Evolutionary conservation across 1,139 yeast genomes (phyloP).

Genomic region (Debaryomycetaceae sp.): DNA sequence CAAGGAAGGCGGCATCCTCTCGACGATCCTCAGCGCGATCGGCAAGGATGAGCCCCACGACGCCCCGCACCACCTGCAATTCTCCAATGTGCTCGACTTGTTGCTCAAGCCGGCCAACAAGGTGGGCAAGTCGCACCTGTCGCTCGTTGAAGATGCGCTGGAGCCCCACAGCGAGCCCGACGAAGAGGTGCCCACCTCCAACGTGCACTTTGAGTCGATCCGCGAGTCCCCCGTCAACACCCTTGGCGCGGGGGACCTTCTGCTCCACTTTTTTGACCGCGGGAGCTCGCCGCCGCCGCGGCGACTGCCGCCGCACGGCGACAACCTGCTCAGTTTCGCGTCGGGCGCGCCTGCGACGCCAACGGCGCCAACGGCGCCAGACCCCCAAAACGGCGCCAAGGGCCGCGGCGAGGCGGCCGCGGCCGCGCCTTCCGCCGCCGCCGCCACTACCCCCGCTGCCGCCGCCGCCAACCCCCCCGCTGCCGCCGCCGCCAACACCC

Average conservation of each 20-base stretch:
- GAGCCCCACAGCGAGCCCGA: not conserved
- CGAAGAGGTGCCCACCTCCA: constrained; percentile 10
- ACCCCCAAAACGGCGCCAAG: not conserved
- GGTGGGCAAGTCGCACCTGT: constrained; percentile 10
- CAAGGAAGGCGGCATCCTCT: constrained; percentile 16
- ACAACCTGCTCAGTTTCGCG: not conserved
- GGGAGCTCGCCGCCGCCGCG: not conserved
- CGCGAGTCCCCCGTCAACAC: constrained; percentile 55
- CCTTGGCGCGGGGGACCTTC: constrained; percentile 68
- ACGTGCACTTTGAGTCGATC: constrained; percentile 54
- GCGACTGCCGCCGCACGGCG: constrained; percentile 1
- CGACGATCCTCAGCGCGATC: constrained; percentile 26
- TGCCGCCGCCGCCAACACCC: too few relatives aligned
- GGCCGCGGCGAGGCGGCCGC: constrained; percentile 1
- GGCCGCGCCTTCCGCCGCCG: not conserved
- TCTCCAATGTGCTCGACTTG: constrained; percentile 16
- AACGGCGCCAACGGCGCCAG: not conserved
- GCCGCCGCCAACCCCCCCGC: too few relatives aligned
- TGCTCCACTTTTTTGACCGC: constrained; percentile 50
- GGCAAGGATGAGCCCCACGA: constrained; percentile 15
- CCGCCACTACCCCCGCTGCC: too few relatives aligned
- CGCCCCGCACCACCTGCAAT: constrained; percentile 8
- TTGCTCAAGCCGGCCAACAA: constrained; percentile 16
- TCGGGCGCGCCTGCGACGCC: too few relatives aligned
- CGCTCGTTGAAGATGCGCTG: constrained; percentile 10